Base-by-base conservation (phyloP, 495 filamentous ascomycete genomes). In the Aspergillus mulundensis region DNA sequence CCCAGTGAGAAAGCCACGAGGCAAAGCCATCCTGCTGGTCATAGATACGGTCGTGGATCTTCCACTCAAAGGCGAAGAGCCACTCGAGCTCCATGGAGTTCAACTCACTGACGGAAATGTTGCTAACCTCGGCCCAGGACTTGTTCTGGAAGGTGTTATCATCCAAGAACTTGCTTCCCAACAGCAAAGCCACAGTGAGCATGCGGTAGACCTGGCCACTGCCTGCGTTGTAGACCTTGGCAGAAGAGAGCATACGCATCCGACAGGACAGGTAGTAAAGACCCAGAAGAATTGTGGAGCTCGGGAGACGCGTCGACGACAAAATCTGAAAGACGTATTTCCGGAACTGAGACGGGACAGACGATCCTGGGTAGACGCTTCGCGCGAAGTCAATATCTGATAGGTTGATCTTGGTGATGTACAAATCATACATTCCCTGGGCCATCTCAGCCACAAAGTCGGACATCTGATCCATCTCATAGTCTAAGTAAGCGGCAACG, bases 101-200 rank as follows among this genome's bases (percentile, higher is more conserved):
- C 63, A 99, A 77, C 62, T 97, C 93, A 21, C 77, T 60, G 20
- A 99, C 91, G 19, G 87, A 71, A 57, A 99, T 96, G 54, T 88
- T 90, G 73, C 91, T 97, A 21, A 99, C 94, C 66, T 99, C 95
- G 4, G 95, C 88, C 94, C 94, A 99, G 7, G 95, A 97, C 51
- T 92, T 89, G 75, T 97, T 99, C 78, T 97, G 91, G 72, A 97
- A 99, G 15, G 94, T 99, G 72, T 97, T 97, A 71, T 99, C 94
- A 66, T 99, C 94, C 52, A 97, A 71, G 65, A 99, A 99, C 74
- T 99, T 99, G 78, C 92, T 97, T 49, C 92, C 94, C 30, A 99
- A 81, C 39, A 99, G 77, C 30, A 99, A 79, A 15, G 87, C 80
- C 51, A 92, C 87, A 14, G 91, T 97, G 51, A 97, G 81, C 83